Evolutionary conservation across 2,329 filamentous ascomycete species (phyloP).

Genomic region (Ustilaginoidea virens): DNA sequence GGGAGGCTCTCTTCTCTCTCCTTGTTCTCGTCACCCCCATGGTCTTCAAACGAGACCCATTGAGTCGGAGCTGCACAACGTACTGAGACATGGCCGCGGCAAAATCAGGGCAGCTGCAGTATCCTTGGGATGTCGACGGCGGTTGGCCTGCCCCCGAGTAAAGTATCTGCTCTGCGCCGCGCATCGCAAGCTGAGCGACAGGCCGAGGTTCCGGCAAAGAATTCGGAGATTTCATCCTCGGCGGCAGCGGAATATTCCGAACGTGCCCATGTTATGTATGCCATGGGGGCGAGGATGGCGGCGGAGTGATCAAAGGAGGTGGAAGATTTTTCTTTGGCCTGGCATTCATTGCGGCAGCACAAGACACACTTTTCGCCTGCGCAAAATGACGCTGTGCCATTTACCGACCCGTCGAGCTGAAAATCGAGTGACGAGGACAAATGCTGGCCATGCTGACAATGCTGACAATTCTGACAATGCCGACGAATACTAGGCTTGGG

Average conservation of each 20-base stretch:
- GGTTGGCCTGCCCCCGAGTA: slow-evolving; percentile 1
- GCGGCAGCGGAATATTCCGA: slow-evolving; percentile 1
- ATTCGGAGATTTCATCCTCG: slow-evolving; percentile 1
- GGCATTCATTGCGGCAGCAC: no score
- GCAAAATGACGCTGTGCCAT: no score
- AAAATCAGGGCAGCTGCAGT: slow-evolving; percentile 4
- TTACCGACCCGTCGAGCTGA: no score
- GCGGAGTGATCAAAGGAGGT: no score
- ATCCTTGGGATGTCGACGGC: slow-evolving; percentile 1
- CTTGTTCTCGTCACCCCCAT: slow-evolving; percentile 12
- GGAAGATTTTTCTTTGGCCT: no score
- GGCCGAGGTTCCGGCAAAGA: slow-evolving; percentile 3
- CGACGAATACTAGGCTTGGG: no score
- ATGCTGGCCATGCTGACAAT: no score
- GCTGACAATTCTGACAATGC: no score
- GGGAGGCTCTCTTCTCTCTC: slow-evolving; percentile 14
- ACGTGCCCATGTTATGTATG: no score
- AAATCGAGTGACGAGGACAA: no score
- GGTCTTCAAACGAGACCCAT: slow-evolving; percentile 10
- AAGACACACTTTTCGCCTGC: no score
- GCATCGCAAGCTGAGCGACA: slow-evolving; percentile 3
- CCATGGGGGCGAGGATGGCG: no score
- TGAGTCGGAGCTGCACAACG: slow-evolving; percentile 5
- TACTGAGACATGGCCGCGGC: slow-evolving; percentile 2
- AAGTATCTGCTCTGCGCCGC: slow-evolving; percentile 1